Evolutionary conservation across 2,329 filamentous ascomycete genomes (phyloP), one percentile per base, ranked within the genome.

Genomic region (Aspergillus sp.): DNA sequence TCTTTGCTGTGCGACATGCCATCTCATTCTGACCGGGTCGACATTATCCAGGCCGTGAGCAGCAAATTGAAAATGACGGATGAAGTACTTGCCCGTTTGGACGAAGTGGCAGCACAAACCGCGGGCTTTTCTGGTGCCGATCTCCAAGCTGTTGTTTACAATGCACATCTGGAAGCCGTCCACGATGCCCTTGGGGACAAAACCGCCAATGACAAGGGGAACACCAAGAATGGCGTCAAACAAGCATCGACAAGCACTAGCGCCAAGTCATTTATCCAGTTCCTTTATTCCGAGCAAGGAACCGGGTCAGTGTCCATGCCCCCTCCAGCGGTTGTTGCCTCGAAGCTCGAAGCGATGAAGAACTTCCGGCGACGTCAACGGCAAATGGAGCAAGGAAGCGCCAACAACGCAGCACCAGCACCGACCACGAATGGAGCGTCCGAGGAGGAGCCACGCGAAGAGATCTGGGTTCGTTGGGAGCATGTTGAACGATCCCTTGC

Each of bases 111-210:
- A 0, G 74, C 73, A 11, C 75, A 81, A 11, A 97, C 91, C 0
- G 86, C 93, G 46, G 93, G 93, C 7, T 96, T 94, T 65, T 93
- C 88, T 0, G 93, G 93, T 9, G 93, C 93, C 1, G 93, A 98
- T 69, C 74, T 98, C 4, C 93, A 98, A 65, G 93, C 91, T 0
- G 78, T 98, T 6, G 83, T 97, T 35, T 96, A 95, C 58, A 98
- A 98, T 54, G 90, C 93, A 0, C 93, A 98, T 64, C 78, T 98
- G 5, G 91, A 97, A 70, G 93, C 93, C 27, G 96, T 98, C 51
- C 93, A 98, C 62, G 90, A 96, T 54, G 83, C 94, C 2, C 78
- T 98, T 0, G 85, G 82, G 42, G 81, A 84, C 57, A 58, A 54
- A 29, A 54, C 59, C 0, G 51, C 50, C 7, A 44, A 46, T 12